Conservation (phyloP, 1,139 yeast genomes). For the Suhomyces kunorum region DNA sequence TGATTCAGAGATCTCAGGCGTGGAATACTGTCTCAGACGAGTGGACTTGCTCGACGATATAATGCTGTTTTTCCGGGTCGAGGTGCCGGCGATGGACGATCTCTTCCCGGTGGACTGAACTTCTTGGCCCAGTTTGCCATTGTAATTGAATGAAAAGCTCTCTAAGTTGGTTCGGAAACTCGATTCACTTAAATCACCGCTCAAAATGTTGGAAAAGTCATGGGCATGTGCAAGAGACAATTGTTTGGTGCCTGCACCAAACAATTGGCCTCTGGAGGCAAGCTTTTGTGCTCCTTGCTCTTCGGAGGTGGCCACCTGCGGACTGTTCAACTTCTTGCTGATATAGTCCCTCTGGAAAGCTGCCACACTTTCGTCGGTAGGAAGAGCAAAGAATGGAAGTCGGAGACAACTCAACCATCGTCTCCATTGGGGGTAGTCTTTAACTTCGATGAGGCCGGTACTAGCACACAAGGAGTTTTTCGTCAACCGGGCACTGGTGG, state of each 20-base stretch:
- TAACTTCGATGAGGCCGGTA: conserved; percentile 26
- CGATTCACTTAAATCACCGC: conserved; percentile 31
- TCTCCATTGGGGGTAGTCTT: conserved; percentile 38
- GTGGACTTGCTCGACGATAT: conserved; percentile 18
- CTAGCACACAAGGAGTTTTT: conserved; percentile 30
- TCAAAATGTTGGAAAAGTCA: conserved; percentile 42
- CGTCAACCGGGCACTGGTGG: conserved; percentile 30
- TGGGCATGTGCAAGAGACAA: conserved; percentile 19
- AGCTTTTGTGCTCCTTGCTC: not conserved
- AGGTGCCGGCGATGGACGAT: conserved; percentile 9
- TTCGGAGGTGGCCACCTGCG: not conserved
- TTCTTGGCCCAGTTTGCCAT: not conserved
- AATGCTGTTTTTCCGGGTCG: conserved; percentile 15
- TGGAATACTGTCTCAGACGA: conserved; percentile 19
- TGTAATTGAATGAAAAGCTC: conserved; percentile 31
- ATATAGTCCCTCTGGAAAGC: conserved; percentile 31
- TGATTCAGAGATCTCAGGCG: conserved; percentile 17
- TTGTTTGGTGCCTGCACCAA: conserved; percentile 17
- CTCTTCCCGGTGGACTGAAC: conserved; percentile 4
- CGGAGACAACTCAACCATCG: conserved; percentile 31
- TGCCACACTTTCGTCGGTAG: conserved; percentile 37
- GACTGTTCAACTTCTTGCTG: conserved; percentile 16
- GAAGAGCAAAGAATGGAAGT: conserved; percentile 48
- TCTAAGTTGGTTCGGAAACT: conserved; percentile 37
- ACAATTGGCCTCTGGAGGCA: not conserved